Evolutionary conservation across 352 stramenopile genomes (phyloP), one percentile per base, ranked within the genome.

Genomic region (Phytophthora pisi): DNA sequence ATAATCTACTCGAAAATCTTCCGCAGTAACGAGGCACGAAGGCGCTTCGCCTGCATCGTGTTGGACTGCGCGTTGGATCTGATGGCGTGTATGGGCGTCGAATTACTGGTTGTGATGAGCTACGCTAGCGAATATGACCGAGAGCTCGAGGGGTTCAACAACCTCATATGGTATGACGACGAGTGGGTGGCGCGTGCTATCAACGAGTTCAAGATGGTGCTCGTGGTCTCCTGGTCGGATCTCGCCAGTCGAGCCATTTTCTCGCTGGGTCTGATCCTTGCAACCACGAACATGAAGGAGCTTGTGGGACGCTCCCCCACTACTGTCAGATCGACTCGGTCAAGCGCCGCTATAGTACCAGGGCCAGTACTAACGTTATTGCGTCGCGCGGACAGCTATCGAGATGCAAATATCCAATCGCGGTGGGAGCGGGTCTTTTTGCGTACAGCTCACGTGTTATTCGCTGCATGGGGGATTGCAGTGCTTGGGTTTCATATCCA

Each of bases 141-240:
- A 9, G 3, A 53, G 4, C 20, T 70, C 0, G n/a, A 26, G 18
- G 67, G 68, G 13, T 78, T 78, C 54, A 10, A 54, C 13, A 10
- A 53, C 4, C 15, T 16, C 3, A 18, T 66, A 0, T 78, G 71
- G 71, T 70, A 75, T 47, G 9, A 78, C 36, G 71, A 78, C 23
- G 56, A 74, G n/a, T 79, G 72, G 68, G 49, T 66, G 2, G 67
- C 64, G 9, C 55, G 65, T 45, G 60, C 59, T 20, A 13, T 76
- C 5, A 74, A 77, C 23, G 67, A 79, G 42, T 50, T 77, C 46
- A 59, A 66, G 20, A 64, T 76, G 43, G 46, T 77, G 1, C 38
- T 77, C 9, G 57, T 79, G 0, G 56, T 68, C 30, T 79, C 72
- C 1, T 70, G 64, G 52, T 56, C 34, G 4, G 72, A 79, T 16